phyloP scores from a whole-genome alignment of 2,329 filamentous ascomycete genomes.

The Chrysoporthe cubensis region DNA sequence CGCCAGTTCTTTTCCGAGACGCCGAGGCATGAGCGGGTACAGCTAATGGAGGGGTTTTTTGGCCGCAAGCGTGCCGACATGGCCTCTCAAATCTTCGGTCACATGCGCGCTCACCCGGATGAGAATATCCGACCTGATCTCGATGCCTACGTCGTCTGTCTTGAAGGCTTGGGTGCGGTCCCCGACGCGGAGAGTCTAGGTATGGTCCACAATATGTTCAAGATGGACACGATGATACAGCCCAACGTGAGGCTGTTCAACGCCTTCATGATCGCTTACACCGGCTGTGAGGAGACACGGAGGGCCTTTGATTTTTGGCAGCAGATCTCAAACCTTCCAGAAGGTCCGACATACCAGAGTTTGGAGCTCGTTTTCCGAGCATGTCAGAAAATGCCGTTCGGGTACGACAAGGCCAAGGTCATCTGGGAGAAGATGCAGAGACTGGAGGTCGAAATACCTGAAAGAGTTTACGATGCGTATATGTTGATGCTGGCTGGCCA shows the following conservation, averaged over 20 bases:
- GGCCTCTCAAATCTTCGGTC: slow-evolving; percentile 83
- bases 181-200: slow-evolving; percentile 68
- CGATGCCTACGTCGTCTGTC: slow-evolving; percentile 77
- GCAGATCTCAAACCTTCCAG: slow-evolving; percentile 78
- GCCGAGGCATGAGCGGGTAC: slow-evolving; percentile 65
- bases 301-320: slow-evolving; percentile 80
- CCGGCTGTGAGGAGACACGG: slow-evolving; percentile 66
- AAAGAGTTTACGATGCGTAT: slow-evolving; percentile 75
- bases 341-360: slow-evolving; percentile 83
- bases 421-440: slow-evolving; percentile 73
- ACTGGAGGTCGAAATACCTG: slow-evolving; percentile 80
- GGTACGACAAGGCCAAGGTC: slow-evolving; percentile 63
- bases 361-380: slow-evolving; percentile 80
- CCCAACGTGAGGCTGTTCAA: slow-evolving; percentile 79
- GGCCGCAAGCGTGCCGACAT: slow-evolving; percentile 78
- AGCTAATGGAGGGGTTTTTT: slow-evolving; percentile 84
- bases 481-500: slow-evolving; percentile 76
- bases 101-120: slow-evolving; percentile 83
- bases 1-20: slow-evolving; percentile 69
- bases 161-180: slow-evolving; percentile 72
- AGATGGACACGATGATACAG: slow-evolving; percentile 83
- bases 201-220: slow-evolving; percentile 89
- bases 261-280: slow-evolving; percentile 84
- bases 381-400: slow-evolving; percentile 66
- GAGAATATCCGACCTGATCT: slow-evolving; percentile 66